Percentiles rank a stretch among this genome's conserved stretches.
Evolutionary conservation across 2,329 filamentous ascomycete species (phyloP).

Genomic region (Calonectria hawksworthii): DNA sequence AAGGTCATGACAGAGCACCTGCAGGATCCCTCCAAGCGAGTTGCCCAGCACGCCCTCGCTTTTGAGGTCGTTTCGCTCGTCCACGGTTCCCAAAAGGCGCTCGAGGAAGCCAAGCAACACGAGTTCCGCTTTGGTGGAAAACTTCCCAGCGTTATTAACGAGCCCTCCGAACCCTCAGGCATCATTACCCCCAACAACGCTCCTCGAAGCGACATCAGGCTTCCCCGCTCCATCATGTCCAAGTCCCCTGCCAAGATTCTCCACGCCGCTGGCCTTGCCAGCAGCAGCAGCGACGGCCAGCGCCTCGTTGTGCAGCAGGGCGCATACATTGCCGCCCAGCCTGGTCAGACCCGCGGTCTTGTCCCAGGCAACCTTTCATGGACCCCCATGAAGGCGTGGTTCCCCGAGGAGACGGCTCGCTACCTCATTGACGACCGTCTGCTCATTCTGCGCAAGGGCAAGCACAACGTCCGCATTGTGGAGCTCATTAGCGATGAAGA

Average conservation of each 20-base stretch:
- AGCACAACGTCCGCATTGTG: conserved; percentile 73
- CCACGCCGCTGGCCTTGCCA: conserved; percentile 70
- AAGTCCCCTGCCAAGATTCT: conserved; percentile 72
- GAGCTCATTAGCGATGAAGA: conserved; percentile 70
- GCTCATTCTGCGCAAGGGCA: conserved; percentile 73
- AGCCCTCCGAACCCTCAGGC: conserved; percentile 47
- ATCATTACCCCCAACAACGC: conserved; percentile 62
- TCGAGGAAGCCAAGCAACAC: conserved; percentile 71
- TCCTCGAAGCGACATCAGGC: conserved; percentile 67
- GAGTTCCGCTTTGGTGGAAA: conserved; percentile 60
- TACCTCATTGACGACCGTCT: conserved; percentile 72
- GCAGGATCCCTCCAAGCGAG: conserved; percentile 76
- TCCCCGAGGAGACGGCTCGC: conserved; percentile 67
- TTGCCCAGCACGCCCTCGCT: conserved; percentile 87
- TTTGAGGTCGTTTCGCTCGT: conserved; percentile 85
- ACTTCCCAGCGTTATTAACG: conserved; percentile 48
- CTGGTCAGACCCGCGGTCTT: conserved; percentile 60
- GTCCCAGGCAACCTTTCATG: conserved; percentile 68
- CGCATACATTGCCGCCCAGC: conserved; percentile 71
- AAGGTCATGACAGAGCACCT: conserved; percentile 77
- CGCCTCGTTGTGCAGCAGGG: conserved; percentile 68
- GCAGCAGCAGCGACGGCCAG: conserved; percentile 69
- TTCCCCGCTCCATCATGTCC: conserved; percentile 70
- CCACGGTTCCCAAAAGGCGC: conserved; percentile 77
- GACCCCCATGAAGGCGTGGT: conserved; percentile 72